These are phyloP conservation scores for Mucor lusitanicus DNA, from an alignment of 371 early-diverging fungal genomes.

Conservation along the genomic window DNA sequence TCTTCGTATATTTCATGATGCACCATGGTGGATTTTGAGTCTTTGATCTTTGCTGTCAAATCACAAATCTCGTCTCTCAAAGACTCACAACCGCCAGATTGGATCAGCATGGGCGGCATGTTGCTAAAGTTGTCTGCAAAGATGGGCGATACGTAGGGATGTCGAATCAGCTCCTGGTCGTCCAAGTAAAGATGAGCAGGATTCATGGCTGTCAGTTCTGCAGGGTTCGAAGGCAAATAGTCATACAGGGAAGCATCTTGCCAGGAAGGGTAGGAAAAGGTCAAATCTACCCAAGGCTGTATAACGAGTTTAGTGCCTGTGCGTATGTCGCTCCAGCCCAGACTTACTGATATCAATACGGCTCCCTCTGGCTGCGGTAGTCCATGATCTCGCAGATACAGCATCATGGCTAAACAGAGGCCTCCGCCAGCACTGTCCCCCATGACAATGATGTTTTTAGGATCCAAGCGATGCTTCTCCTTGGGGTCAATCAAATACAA, in stretches of 20 bases:
- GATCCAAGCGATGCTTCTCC: conserved; percentile 42
- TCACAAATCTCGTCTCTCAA: conserved; percentile 58
- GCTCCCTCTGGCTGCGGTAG: conserved; percentile 50
- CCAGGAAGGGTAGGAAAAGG: conserved; percentile 43
- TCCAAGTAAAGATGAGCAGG: conserved; percentile 40
- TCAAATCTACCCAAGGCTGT: conserved; percentile 48
- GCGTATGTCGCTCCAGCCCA: not conserved
- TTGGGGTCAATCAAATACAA: conserved; percentile 60
- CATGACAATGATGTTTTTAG: conserved; percentile 68
- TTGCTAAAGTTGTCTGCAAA: conserved; percentile 47
- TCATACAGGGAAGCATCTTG: conserved; percentile 31
- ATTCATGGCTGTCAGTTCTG: conserved; percentile 19
- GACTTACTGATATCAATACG: conserved; percentile 33
- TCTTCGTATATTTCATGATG: conserved; percentile 47
- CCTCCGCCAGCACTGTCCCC: conserved; percentile 86
- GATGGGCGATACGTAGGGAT: conserved; percentile 49
- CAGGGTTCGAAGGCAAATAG: conserved; percentile 34
- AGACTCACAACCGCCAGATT: conserved; percentile 61
- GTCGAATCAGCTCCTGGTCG: conserved; percentile 18
- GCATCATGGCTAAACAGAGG: conserved; percentile 47
- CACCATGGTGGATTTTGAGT: conserved; percentile 31
- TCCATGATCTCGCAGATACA: conserved; percentile 54
- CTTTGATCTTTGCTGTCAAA: conserved; percentile 24
- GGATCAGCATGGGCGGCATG: conserved; percentile 60
- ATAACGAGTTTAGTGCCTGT: not conserved